Evolutionary conservation across 768 basidiomycete species (phyloP), one percentile per base, ranked within the genome.

Genomic region (Macrolepiota albuminosa): DNA sequence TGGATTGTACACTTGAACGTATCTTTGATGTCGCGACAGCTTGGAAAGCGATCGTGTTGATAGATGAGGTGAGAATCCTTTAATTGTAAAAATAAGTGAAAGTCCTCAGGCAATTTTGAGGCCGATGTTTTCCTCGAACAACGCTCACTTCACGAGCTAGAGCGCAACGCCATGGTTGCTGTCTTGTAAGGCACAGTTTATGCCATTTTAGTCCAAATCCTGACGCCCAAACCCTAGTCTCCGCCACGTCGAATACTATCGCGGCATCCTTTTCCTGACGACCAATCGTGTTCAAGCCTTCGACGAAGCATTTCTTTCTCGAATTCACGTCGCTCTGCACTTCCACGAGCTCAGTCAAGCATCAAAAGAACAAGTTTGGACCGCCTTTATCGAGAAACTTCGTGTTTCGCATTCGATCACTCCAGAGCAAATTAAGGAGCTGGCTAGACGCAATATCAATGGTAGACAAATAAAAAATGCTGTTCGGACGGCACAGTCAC

Each of bases 81-180:
- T 21, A 21, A 21, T 21, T 21, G 21, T 21, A 21, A 21, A 21
- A 21, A 21, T 21, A 21, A 21, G 21, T 21, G 21, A 21, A 21
- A 21, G 21, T 21, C 21, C 46, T 61, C 43, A 73, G 53, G 16
- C 34, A 21, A 24, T 58, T 45, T 21, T n/a, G 29, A 77, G 73
- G 85, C 86, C 5, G 86, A 89, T 70, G 86, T 89, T 4, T 89
- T 88, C 80, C 76, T 89, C 34, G 87, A 88, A 65, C 82, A 84
- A 67, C 81, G 87, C 6, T 84, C 84, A 4, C 72, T 87, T 42
- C 83, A 86, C 57, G 82, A 87, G 65, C 67, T 88, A 13, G 78
- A 84, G 65, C 78, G 87, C 11, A 89, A 88, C 63, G 86, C 86
- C 0, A 86, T 88, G 81, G 86, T 89, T 6, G 85, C 86, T 4